Base-by-base conservation (phyloP, 805 yeast species). In the Metschnikowia lachancei region DNA sequence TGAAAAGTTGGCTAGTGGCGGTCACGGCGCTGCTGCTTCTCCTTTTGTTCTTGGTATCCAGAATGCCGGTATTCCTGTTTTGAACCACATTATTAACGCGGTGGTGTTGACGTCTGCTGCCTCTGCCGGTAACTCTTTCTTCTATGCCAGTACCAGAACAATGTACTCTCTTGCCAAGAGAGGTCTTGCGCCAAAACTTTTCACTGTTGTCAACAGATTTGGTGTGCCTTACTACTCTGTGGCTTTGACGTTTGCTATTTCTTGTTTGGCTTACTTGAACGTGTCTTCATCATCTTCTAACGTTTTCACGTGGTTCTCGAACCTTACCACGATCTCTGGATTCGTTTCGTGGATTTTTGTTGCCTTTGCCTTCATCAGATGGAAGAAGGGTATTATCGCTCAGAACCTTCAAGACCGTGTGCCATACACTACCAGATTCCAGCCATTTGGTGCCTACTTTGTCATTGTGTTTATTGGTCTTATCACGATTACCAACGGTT, bases 41-140 rank as follows among this genome's bases (percentile, higher is more conserved):
- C 94, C 96, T 0, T 87, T 84, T 58, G 94, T 87, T 42, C 80
- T 89, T 56, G 92, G 92, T 2, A 88, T 89, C 89, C 76, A 75
- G 65, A 75, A 73, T 45, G 67, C 87, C 58, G 76, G 79, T 1
- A 84, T 89, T 44, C 77, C 70, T 29, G 83, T 77, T 0, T 70
- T 88, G 39, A 95, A 95, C 28, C 79, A 83, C 58, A 75, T 89
- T 50, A 89, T 90, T 47, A 90, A 90, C 64, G 95, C 80, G 1
- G 78, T 87, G 26, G 75, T 89, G 45, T 72, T 89, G 45, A 73
- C 87, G 4, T 80, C 85, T 37, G 85, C 85, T 11, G 67, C 72
- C 17, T 68, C 74, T 6, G 71, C 54, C 4, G 59, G 59, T 10
- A 55, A 55, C 49, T 52, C 59, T 18, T 55, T 52, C 20, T 50